Base-by-base conservation (phyloP, 2,329 filamentous ascomycete genomes). In the Fusarium stilboides region DNA sequence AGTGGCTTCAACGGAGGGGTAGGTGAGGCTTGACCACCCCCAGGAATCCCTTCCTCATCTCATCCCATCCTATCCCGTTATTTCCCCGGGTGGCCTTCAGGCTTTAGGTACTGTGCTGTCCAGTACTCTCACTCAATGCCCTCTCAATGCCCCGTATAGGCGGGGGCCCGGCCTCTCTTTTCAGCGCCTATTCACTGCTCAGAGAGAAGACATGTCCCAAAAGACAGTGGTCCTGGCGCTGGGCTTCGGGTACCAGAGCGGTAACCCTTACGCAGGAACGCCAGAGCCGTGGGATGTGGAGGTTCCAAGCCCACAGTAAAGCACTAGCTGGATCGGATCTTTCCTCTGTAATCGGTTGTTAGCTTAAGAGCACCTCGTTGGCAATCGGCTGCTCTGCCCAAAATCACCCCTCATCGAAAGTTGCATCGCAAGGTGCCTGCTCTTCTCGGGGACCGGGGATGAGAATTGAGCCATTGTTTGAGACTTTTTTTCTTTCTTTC, bases 201-300 rank as follows among this genome's bases (percentile, higher is more conserved):
- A 31, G 12, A 31, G 28, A 31, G 10, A 10, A 31, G 28, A 31
- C 10, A 31, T 31, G 33, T 51, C 51, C 49, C 44, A 57, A 59
- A 56, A 45, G 57, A 42, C 65, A 62, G 60, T 53, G 57, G 57
- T 54, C 65, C 62, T 62, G 58, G 57, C 61, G 46, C 59, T 31
- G 28, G 28, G 28, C 28, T 68, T 59, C 58, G 42, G 53, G 63
- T 65, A 69, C 57, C 61, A 70, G 70, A 74, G 64, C 72, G 69
- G 70, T 75, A 68, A 71, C 72, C 72, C 72, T 74, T 75, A 74
- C 72, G 72, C 72, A 74, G 72, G 72, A 74, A 74, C 72, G 72
- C 71, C 69, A 65, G 65, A 57, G 62, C 51, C 64, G 66, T 74
- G 71, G 64, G 67, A 67, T 62, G 69, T 72, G 72, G 72, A 73